phyloP scores from a whole-genome alignment of 345 rosid genomes.

The Eucalyptus cloeziana region DNA sequence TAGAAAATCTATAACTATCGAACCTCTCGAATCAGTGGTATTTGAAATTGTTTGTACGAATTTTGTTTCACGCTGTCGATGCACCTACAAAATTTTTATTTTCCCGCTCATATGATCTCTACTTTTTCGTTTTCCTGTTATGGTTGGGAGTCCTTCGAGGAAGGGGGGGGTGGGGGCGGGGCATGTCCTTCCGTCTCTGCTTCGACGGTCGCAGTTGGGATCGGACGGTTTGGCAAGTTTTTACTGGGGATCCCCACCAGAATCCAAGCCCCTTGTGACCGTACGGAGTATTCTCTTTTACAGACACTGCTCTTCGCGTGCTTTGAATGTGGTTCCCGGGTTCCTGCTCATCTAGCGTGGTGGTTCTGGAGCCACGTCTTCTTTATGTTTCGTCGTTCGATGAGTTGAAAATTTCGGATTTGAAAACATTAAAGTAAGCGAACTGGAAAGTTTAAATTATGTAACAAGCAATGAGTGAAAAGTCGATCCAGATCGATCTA shows the following conservation, averaged over 20 bases:
- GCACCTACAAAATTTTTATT: neutral
- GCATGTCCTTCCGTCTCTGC: neutral
- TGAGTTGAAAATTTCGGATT: neutral
- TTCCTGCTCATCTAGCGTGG: neutral
- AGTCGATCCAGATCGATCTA: rapidly evolving
- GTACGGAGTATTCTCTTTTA: neutral
- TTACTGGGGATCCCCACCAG: neutral
- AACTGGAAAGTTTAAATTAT: neutral
- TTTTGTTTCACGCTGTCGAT: neutral
- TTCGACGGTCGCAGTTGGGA: neutral
- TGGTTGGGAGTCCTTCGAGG: neutral
- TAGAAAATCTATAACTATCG: neutral
- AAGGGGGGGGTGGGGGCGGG: too few species aligned
- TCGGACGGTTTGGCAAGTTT: neutral
- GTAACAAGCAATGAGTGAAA: neutral
- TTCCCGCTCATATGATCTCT: neutral
- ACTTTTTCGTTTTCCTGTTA: neutral
- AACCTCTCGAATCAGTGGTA: neutral
- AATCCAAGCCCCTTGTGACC: neutral
- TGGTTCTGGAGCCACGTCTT: neutral
- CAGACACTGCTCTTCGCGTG: neutral
- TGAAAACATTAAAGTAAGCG: neutral
- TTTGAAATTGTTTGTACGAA: neutral
- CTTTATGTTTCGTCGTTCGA: neutral
- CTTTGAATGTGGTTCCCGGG: neutral